These are phyloP conservation scores for Echeveria elegans DNA, from an alignment of 164 flowering plant species.

Conservation along the genomic window DNA sequence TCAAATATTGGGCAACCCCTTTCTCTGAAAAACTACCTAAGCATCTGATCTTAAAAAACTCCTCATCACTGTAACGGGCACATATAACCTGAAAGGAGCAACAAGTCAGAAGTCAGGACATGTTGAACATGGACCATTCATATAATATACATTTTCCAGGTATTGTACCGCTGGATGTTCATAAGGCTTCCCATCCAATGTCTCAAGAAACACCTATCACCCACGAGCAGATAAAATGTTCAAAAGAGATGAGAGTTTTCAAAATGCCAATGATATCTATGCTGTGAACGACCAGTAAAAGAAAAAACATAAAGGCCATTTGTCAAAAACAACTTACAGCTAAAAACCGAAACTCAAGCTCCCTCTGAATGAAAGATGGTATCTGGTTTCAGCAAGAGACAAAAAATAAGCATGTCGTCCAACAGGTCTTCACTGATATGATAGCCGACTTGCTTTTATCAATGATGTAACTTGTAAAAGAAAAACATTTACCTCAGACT, in stretches of 20 bases:
- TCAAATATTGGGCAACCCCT: background rate
- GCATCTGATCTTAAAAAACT: slow-evolving; percentile 64
- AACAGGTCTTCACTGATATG: too few relatives aligned
- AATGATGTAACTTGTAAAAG: background rate
- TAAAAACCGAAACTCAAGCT: slow-evolving; percentile 85
- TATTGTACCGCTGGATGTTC: slow-evolving; percentile 51
- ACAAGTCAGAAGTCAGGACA: background rate
- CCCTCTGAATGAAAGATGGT: slow-evolving; percentile 71
- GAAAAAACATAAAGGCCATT: background rate
- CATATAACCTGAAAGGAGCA: slow-evolving; percentile 58
- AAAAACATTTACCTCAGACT: slow-evolving; percentile 48
- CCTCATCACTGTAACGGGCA: slow-evolving; percentile 85
- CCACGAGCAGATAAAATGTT: background rate
- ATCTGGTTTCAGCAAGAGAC: slow-evolving; percentile 34
- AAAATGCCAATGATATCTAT: background rate
- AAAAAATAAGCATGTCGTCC: too few relatives aligned
- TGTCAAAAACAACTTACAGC: slow-evolving; percentile 42
- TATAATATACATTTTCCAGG: background rate
- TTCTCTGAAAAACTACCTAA: slow-evolving; percentile 40
- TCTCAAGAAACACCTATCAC: slow-evolving; percentile 59
- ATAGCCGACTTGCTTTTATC: background rate
- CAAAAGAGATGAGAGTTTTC: background rate
- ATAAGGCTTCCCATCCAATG: slow-evolving; percentile 51
- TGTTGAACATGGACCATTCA: background rate
- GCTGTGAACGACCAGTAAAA: background rate